phyloP scores from a whole-genome alignment of 805 yeast species.

The Saccharomycopsis vini region DNA sequence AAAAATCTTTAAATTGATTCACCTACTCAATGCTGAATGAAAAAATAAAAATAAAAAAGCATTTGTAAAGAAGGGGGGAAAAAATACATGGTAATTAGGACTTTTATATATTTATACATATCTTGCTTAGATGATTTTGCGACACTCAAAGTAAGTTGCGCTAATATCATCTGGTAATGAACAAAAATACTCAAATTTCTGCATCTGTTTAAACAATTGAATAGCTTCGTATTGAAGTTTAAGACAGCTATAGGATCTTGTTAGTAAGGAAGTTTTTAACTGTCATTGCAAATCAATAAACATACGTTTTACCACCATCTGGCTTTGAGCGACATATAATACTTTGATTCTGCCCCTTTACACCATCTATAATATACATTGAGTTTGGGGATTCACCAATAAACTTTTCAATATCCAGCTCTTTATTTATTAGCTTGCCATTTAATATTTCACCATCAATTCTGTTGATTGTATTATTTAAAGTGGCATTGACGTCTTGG shows the following conservation, averaged over 20 bases:
- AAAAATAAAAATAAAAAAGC: too few species aligned
- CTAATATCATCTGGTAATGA: conserved; percentile 14
- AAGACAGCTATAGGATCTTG: conserved; percentile 11
- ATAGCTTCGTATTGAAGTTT: conserved; percentile 17
- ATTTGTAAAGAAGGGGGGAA: background rate
- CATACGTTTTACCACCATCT: conserved; percentile 13
- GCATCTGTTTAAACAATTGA: conserved; percentile 18
- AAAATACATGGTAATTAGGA: too few species aligned
- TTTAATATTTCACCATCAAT: conserved; percentile 12
- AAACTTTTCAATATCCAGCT: conserved; percentile 1
- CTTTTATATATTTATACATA: too few species aligned
- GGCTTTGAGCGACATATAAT: conserved; percentile 15
- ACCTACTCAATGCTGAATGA: too few species aligned
- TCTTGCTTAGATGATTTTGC: too few species aligned
- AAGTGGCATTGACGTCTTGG: conserved; percentile 1
- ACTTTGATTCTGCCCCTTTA: conserved; percentile 14
- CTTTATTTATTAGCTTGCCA: conserved; percentile 4
- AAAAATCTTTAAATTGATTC: too few species aligned
- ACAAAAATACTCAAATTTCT: conserved; percentile 18
- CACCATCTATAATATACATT: conserved; percentile 17
- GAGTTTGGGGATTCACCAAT: conserved; percentile 14
- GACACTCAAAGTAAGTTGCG: conserved; percentile 18
- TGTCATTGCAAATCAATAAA: background rate
- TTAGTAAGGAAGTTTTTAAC: background rate
- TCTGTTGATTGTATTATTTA: conserved; percentile 10